Evolutionary conservation across 2,329 filamentous ascomycete genomes (phyloP), one percentile per base, ranked within the genome.

Genomic region (Cytospora mali): DNA sequence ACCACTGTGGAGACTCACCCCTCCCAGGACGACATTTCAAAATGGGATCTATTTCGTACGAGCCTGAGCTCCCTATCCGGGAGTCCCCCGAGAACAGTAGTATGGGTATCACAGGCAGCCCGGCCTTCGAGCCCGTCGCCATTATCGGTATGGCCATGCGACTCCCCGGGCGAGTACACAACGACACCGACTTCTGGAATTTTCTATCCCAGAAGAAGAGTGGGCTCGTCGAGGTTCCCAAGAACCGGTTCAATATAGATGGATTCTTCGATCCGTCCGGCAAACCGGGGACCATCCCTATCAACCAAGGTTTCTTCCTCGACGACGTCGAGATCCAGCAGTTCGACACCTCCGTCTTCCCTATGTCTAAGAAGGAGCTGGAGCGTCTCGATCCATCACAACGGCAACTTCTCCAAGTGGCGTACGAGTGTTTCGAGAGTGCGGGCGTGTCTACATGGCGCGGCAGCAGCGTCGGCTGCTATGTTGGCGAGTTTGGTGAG

Each of bases 251-350:
- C 65, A 69, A 70, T 54, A 62, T 69, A 39, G 75, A 75, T 48
- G 31, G 28, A 6, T 62, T 27, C 14, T 57, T 53, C n/a, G 48
- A 51, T 14, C 46, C 54, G 5, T 4, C 29, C 16, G 78, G 78
- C 62, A 76, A 72, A 25, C 77, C 77, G 9, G 72, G 72, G 56
- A 69, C 72, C 3, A 67, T 70, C 2, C 74, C 75, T 62, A 69
- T 69, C n/a, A 31, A 62, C 28, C 27, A 53, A 9, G 62, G 58
- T 13, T 55, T 62, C 25, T 64, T 62, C 39, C 33, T 64, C 7
- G 29, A 61, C 25, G 23, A 55, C 31, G 13, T 61, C 25, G 39
- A 64, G 16, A 54, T 57, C 1, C 48, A n/a, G 21, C 28, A 57
- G 23, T 29, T 54, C 14, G 62, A 64, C 31, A 18, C 58, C 1